phyloP scores from a whole-genome alignment of 495 filamentous ascomycete species.

The Pseudotulostoma volvatum region DNA sequence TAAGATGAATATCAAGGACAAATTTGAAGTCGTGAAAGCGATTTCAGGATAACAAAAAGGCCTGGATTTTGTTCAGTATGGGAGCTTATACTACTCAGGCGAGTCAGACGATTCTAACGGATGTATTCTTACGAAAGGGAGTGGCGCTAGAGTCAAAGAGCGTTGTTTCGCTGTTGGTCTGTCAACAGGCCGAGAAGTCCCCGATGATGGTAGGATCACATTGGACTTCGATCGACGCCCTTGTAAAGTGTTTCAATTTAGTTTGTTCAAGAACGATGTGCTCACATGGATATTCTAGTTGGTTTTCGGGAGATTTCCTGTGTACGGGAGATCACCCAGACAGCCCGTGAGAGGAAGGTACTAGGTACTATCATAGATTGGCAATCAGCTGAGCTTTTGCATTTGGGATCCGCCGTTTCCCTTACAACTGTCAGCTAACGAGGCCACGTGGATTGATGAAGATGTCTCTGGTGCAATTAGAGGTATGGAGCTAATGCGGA shows the following conservation, averaged over 20 bases:
- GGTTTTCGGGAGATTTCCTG: conserved; percentile 15
- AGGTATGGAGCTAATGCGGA: conserved; percentile 14
- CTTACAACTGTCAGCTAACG: conserved; percentile 9
- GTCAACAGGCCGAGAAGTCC: conserved; percentile 12
- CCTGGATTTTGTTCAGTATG: conserved; percentile 16
- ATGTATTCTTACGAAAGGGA: conserved; percentile 4
- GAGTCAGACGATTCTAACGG: conserved; percentile 2
- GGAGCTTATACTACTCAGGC: conserved; percentile 15
- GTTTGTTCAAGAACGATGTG: background rate
- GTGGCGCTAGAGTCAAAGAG: conserved; percentile 5
- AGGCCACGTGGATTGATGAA: conserved; percentile 9
- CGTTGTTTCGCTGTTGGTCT: conserved; percentile 14
- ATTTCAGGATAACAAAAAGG: conserved; percentile 13
- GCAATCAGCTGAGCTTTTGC: conserved; percentile 15
- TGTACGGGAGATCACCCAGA: conserved; percentile 9
- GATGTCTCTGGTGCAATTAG: conserved; percentile 11
- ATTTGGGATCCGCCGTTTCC: conserved; percentile 10
- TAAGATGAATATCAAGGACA: conserved; percentile 9
- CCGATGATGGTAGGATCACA: conserved; percentile 12
- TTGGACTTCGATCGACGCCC: conserved; percentile 16
- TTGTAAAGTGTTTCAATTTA: conserved; percentile 7
- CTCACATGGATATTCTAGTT: conserved; percentile 2
- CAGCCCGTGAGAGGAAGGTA: conserved; percentile 14
- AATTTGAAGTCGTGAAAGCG: conserved; percentile 13
- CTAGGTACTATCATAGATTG: conserved; percentile 21